Evolutionary conservation across 345 rosid species (phyloP).

Genomic region (Syzygium aqueum): DNA sequence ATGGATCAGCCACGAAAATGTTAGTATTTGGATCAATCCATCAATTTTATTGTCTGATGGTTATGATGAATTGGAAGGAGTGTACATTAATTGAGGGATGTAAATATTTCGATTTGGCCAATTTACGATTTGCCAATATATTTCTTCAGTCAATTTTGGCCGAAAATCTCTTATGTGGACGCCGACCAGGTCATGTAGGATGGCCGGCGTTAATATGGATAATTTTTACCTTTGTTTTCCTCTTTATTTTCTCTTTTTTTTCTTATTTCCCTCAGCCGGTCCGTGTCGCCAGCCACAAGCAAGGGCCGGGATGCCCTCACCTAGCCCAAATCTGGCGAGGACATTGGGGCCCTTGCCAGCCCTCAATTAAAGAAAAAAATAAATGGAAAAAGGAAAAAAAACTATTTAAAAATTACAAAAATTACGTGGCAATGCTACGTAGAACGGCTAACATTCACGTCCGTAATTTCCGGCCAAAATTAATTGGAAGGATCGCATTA

Average conservation of each 20-base stretch:
- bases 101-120: too few relatives aligned
- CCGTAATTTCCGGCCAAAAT: rapidly evolving
- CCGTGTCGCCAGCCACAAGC: too few relatives aligned
- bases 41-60: neutral
- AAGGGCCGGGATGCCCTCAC: neutral
- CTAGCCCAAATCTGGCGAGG: neutral
- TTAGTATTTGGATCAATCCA: neutral
- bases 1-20: neutral
- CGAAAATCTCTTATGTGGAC: neutral
- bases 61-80: neutral
- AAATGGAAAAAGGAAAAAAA: neutral
- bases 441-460: rapidly evolving
- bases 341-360: too few relatives aligned
- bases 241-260: neutral
- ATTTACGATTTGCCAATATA: neutral
- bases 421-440: neutral
- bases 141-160: neutral
- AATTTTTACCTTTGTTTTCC: neutral
- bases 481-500: rapidly evolving
- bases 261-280: neutral
- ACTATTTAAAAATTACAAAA: rapidly evolving
- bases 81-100: neutral
- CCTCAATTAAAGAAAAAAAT: neutral
- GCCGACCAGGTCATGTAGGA: too few relatives aligned
- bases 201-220: rapidly evolving